Percentiles rank a stretch among this genome's conserved stretches.
Conservation (phyloP, 2,329 filamentous ascomycete genomes). For the Cercospora berteroae region DNA sequence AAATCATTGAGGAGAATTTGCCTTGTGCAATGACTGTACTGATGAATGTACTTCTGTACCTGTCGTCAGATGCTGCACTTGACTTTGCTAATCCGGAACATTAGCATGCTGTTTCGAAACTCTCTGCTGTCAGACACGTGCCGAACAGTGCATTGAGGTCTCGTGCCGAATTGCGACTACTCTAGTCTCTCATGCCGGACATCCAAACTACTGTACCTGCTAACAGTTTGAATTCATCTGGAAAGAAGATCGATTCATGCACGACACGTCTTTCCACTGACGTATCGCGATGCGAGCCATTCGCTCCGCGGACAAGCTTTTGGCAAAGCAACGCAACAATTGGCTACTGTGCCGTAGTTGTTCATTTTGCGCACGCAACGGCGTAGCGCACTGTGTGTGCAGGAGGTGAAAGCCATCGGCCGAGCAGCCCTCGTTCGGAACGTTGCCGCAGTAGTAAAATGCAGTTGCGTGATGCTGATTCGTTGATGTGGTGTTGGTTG, state of each 20-base stretch:
- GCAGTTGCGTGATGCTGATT: not conserved
- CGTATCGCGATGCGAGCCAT: not conserved
- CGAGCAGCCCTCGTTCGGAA: not conserved
- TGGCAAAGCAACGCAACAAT: not conserved
- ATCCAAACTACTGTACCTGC: not conserved
- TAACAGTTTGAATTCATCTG: not conserved
- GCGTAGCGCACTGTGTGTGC: not conserved
- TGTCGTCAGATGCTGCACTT: not conserved
- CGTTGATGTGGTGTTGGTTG: not conserved
- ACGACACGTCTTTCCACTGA: not conserved
- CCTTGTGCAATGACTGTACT: not conserved
- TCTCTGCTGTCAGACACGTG: not conserved
- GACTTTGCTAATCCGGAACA: not conserved
- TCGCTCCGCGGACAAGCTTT: constrained; percentile 1
- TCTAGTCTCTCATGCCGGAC: not conserved
- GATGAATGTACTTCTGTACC: not conserved
- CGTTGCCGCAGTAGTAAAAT: not conserved
- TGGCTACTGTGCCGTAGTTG: not conserved
- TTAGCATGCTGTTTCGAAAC: not conserved
- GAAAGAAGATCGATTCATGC: not conserved
- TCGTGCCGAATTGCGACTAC: not conserved
- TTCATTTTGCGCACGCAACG: not conserved
- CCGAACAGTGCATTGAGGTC: not conserved
- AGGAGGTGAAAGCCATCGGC: not conserved
- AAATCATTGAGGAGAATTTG: not conserved